phyloP scores from a whole-genome alignment of 2,329 filamentous ascomycete genomes.

The Pezicula neosporulosa region DNA sequence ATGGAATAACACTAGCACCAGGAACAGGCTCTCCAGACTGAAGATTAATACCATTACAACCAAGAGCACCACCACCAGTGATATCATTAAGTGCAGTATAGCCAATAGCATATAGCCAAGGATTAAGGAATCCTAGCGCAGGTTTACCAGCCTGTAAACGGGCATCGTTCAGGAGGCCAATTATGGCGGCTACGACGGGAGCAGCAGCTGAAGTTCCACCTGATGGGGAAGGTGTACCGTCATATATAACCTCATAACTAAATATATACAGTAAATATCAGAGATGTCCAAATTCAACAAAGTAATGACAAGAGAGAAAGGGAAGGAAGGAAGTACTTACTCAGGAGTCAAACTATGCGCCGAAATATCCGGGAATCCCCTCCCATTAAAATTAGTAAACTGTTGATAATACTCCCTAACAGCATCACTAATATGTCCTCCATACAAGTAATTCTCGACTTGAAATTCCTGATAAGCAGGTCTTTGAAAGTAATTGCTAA shows the following conservation, averaged over 20 bases:
- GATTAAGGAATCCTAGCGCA: conserved; percentile 37
- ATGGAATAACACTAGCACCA: conserved; percentile 13
- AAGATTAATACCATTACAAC: conserved; percentile 27
- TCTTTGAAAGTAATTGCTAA: conserved; percentile 45
- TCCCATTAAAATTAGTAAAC: conserved; percentile 40
- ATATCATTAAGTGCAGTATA: conserved; percentile 34
- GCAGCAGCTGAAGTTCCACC: conserved; percentile 50
- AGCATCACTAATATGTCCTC: conserved; percentile 14
- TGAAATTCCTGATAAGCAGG: conserved; percentile 42
- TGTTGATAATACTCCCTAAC: conserved; percentile 42
- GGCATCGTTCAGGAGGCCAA: conserved; percentile 60
- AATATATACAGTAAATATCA: neutral
- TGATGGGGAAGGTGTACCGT: conserved; percentile 23
- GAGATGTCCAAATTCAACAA: neutral
- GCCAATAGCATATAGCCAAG: conserved; percentile 31
- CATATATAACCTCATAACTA: conserved; percentile 11
- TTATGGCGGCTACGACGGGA: conserved; percentile 52
- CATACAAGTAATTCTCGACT: conserved; percentile 37
- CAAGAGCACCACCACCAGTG: conserved; percentile 29
- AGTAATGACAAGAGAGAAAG: neutral
- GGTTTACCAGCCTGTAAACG: conserved; percentile 45
- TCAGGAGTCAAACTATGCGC: conserved; percentile 24
- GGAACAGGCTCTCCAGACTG: conserved; percentile 4
- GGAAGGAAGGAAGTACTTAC: conserved; percentile 1
- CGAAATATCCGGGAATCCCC: conserved; percentile 48